Evolutionary conservation across 345 rosid species (phyloP), one percentile per base, ranked within the genome.

Genomic region (Lepidium africanum): DNA sequence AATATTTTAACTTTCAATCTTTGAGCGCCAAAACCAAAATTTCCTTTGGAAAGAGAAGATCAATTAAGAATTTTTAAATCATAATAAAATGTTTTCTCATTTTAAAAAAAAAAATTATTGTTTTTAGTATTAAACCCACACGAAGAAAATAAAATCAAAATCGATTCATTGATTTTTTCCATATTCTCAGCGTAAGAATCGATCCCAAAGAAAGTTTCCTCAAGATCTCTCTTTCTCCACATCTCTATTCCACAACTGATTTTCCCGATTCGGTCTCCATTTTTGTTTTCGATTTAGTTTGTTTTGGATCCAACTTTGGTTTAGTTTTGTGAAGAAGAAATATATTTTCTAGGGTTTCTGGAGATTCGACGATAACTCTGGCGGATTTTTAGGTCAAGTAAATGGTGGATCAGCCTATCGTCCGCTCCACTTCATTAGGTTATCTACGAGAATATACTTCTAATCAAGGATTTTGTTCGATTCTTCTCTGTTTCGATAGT

Each of bases 381-480:
- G 80, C 83, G 82, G 74, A 77, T 46, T 56, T 64, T 38, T 45
- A 65, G 79, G 75, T 69, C 48, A 43, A 56, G 77, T 81, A 76
- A 82, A 89, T 89, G 96, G 86, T 87, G 90, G 92, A 86, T 85
- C 83, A 82, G 83, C 83, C 80, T 21, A 71, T 75, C 78, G 23
- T 84, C 82, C 82, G 85, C 81, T 79, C 51, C 55, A 40, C 17
- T 46, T 67, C 64, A 39, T 59, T 58, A 67, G 61, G 48, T n/a
- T n/a, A 38, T 63, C 55, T 3, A 23, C 58, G 35, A 53, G 48
- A 25, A 38, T 32, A 12, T 43, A 53, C 15, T 16, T 6, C 10
- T 12, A 45, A 46, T 58, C 71, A 40, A 61, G 47, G 51, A 63
- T 23, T 67, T 30, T 23, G 32, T 61, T 56, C 57, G 69, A 70